Evolutionary conservation across 257 asterid genomes (phyloP).

Genomic region (Echium plantagineum): DNA sequence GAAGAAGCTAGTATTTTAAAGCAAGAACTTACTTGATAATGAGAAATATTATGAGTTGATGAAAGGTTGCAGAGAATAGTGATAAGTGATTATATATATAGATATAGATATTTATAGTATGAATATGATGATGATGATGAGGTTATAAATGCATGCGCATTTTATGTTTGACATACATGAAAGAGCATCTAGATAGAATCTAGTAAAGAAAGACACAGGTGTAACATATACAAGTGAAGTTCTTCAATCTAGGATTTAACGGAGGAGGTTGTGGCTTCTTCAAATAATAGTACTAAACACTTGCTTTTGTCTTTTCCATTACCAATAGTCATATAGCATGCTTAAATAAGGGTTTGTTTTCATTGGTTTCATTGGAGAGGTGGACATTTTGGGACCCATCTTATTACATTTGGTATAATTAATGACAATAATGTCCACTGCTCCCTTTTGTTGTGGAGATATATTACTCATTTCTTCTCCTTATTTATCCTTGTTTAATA

Average conservation of each 20-base stretch:
- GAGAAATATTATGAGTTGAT: too few relatives aligned
- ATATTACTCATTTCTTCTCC: not conserved
- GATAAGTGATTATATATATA: not conserved
- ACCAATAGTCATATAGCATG: not conserved
- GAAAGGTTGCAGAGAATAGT: not conserved
- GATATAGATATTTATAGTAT: slow-evolving; percentile 12
- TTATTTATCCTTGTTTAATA: too few relatives aligned
- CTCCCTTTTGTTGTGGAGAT: not conserved
- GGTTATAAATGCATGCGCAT: not conserved
- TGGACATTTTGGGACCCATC: not conserved
- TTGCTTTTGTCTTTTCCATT: not conserved
- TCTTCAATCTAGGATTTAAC: too few relatives aligned
- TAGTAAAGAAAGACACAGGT: not conserved
- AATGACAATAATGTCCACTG: slow-evolving; percentile 3
- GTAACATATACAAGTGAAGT: not conserved
- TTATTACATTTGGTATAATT: not conserved
- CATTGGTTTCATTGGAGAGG: not conserved
- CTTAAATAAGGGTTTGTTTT: not conserved
- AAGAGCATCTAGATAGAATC: slow-evolving; percentile 8
- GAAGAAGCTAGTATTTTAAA: too few relatives aligned
- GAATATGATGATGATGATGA: too few relatives aligned
- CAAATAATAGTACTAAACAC: not conserved
- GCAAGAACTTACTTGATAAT: not conserved
- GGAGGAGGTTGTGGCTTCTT: slow-evolving; percentile 18
- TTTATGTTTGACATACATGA: not conserved